Evolutionary conservation across 345 rosid genomes (phyloP).

Genomic region (Kandelia obovata): DNA sequence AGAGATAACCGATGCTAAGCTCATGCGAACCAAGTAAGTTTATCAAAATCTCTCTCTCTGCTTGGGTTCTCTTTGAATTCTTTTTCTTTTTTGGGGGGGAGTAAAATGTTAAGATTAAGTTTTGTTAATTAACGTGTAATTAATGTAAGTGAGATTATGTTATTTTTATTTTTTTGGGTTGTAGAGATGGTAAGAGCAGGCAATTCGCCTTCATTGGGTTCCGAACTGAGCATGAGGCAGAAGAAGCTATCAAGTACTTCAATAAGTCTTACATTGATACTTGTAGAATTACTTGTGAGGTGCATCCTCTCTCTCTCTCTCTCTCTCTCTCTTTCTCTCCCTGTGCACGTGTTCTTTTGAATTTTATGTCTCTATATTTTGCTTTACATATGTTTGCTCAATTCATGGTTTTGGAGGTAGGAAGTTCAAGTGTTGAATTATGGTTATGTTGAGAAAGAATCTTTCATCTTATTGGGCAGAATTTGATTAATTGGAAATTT

Average conservation of each 20-base stretch:
- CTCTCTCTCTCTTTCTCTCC: neutral
- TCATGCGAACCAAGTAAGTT: conserved; percentile 66
- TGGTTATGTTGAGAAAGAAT: neutral
- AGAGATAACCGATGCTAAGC: conserved; percentile 73
- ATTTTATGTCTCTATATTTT: neutral
- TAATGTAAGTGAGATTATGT: neutral
- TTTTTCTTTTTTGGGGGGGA: neutral
- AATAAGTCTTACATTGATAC: conserved; percentile 64
- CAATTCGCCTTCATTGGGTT: conserved; percentile 86
- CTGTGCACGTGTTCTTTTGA: neutral
- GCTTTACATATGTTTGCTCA: neutral
- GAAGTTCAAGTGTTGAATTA: neutral
- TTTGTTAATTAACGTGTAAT: neutral
- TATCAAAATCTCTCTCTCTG: neutral
- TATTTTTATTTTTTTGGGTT: neutral
- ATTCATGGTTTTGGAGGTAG: neutral
- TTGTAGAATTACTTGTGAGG: conserved; percentile 72
- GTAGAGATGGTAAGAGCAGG: conserved; percentile 78
- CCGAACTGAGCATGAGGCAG: conserved; percentile 66
- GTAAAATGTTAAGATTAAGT: neutral
- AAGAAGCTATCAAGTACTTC: conserved; percentile 75
- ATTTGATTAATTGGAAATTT: too few species aligned
- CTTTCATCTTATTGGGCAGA: neutral
- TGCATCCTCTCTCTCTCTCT: conserved; percentile 17
- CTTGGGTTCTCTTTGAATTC: neutral